These are phyloP conservation scores for Saccharum hybrid DNA, from an alignment of 202 grass and related monocot species.

Conservation along the genomic window DNA sequence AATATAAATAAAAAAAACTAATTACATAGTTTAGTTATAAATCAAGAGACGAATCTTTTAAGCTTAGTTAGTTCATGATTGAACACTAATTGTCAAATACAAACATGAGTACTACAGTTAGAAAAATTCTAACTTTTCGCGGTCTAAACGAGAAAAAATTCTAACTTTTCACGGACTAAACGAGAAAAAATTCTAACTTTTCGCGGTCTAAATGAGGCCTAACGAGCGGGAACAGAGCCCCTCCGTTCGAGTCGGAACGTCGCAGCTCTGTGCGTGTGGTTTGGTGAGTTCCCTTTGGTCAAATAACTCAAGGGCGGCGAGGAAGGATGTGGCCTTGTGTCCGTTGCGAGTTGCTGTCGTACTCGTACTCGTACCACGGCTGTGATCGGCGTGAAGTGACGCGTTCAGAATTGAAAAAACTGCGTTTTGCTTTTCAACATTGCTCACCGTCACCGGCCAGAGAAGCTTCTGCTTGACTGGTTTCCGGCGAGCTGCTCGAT, in stretches of 20 bases:
- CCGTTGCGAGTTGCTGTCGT: slow-evolving; percentile 36
- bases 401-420: background rate
- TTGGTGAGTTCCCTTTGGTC: slow-evolving; percentile 36
- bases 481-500: slow-evolving; percentile 11
- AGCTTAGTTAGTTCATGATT: too few species aligned
- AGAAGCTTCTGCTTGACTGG: slow-evolving; percentile 24
- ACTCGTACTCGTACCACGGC: background rate
- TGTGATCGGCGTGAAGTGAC: slow-evolving; percentile 22
- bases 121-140: too few species aligned
- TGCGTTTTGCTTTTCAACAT: slow-evolving; percentile 1
- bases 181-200: too few species aligned
- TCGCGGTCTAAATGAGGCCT: too few species aligned
- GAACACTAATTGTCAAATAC: too few species aligned
- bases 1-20: too few species aligned
- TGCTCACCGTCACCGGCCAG: background rate
- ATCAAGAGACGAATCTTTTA: too few species aligned
- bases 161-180: too few species aligned
- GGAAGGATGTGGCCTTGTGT: slow-evolving; percentile 31
- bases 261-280: background rate
- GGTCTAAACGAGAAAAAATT: too few species aligned
- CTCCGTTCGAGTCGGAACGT: slow-evolving; percentile 10
- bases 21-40: too few species aligned
- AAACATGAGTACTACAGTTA: too few species aligned
- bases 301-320: background rate
- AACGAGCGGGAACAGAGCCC: background rate